Base-by-base conservation (phyloP, 2,329 filamentous ascomycete genomes). In the Anisogramma anomala region DNA sequence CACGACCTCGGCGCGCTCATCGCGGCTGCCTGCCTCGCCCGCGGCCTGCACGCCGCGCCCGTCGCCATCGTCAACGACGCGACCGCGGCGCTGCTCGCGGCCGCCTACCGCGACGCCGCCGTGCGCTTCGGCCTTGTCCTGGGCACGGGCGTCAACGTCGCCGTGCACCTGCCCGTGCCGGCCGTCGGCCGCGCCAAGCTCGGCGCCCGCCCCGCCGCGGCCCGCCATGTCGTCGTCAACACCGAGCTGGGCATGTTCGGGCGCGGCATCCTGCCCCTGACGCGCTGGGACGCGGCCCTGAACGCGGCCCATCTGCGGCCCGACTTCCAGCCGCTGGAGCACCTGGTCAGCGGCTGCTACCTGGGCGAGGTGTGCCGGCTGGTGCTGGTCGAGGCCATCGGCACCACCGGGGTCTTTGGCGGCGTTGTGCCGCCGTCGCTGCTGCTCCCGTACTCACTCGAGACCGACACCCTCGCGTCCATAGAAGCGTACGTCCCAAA, bases 171-270 rank as follows among this genome's bases (percentile, higher is more conserved):
- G 19, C 77, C 78, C 4, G 67, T 79, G 3, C 61, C 64, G 3
- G 65, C 71, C 13, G 66, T 82, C 40, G 66, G 69, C 20, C 63
- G 60, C 32, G 44, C 59, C 34, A 81, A 80, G 53, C 79, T 76
- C 45, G 75, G 74, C 31, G 52, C 58, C 19, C 67, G 75, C 7
- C 72, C 75, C 0, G 54, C 75, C 0, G 54, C 59, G 5, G 58
- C 74, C 4, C 71, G 66, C 42, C 72, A 80, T 49, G 74, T 81
- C 42, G 72, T 82, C 45, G 69, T 82, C 50, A 82, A 82, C 55
- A 80, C 76, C 1, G 77, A 82, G 55, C 57, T 81, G 25, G 71
- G 76, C 50, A 81, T 82, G 76, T 80, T 79, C 53, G 77, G 77
- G 11, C 61, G 66, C 37, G 69, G 62, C 42, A 66, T 78, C 36